A percentile compares a stretch with the other conserved stretches of the same genome.
phyloP scores from a whole-genome alignment of 2,329 filamentous ascomycete species.

The Bipolaris victoriae region DNA sequence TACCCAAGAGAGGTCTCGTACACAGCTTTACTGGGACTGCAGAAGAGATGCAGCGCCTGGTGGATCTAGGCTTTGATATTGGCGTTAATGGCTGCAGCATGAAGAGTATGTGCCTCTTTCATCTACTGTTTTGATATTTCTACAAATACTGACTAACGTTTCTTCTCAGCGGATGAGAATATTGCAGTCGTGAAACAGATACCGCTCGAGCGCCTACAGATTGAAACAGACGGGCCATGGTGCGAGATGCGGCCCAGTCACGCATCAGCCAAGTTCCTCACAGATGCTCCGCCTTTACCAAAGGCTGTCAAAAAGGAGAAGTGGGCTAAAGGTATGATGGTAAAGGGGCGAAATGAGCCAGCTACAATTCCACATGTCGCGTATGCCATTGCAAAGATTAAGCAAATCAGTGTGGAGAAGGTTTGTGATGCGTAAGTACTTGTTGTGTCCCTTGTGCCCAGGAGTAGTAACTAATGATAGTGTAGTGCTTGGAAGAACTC shows the following conservation, averaged over 20 bases:
- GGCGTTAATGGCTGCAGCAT: slow-evolving; percentile 97
- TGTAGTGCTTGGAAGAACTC: slow-evolving; percentile 49
- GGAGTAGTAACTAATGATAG: slow-evolving; percentile 4
- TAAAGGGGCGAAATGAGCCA: slow-evolving; percentile 95
- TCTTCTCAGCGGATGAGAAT: slow-evolving; percentile 63
- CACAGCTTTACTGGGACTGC: slow-evolving; percentile 92
- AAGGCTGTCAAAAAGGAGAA: slow-evolving; percentile 95
- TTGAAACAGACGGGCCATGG: slow-evolving; percentile 97
- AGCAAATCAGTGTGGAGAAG: slow-evolving; percentile 77
- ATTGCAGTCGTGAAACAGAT: slow-evolving; percentile 81
- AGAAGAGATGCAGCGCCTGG: slow-evolving; percentile 82
- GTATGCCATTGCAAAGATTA: slow-evolving; percentile 85
- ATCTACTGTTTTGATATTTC: neutral
- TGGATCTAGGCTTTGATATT: slow-evolving; percentile 82
- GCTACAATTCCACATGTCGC: slow-evolving; percentile 85
- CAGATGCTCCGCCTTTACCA: slow-evolving; percentile 72
- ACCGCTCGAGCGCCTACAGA: slow-evolving; percentile 79
- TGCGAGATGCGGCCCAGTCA: slow-evolving; percentile 92
- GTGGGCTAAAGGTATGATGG: slow-evolving; percentile 84
- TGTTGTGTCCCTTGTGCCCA: neutral
- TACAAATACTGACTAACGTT: neutral
- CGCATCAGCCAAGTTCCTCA: slow-evolving; percentile 76
- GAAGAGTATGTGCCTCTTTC: slow-evolving; percentile 65
- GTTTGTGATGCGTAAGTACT: slow-evolving; percentile 75
- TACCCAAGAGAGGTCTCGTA: slow-evolving; percentile 81